A percentile compares a stretch with the other conserved stretches of the same genome.
Conservation (phyloP, 2,329 filamentous ascomycete species). For the Tolypocladium inflatum region DNA sequence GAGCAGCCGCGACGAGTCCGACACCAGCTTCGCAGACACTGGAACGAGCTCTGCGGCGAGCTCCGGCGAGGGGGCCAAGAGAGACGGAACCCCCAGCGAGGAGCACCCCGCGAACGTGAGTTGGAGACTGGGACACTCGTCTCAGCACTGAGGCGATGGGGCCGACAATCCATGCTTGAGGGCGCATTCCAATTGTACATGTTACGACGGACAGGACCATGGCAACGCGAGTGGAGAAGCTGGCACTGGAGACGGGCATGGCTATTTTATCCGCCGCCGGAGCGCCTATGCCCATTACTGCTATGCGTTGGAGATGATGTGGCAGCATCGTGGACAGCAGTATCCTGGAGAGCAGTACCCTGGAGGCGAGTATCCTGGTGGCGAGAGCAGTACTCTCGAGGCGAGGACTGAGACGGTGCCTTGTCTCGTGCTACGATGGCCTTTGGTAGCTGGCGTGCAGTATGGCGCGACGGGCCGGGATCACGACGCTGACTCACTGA, state of each 20-base stretch:
- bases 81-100: not conserved
- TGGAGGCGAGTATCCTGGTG: not conserved
- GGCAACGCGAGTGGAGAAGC: not conserved
- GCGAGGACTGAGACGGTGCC: not conserved
- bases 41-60: not conserved
- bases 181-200: not conserved
- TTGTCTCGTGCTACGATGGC: not conserved
- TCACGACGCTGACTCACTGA: not conserved
- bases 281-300: not conserved
- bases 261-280: not conserved
- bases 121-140: not conserved
- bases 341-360: not conserved
- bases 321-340: not conserved
- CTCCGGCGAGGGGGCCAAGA: not conserved
- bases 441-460: not conserved
- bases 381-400: not conserved
- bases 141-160: not conserved
- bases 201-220: not conserved
- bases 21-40: not conserved
- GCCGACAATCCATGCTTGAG: not conserved
- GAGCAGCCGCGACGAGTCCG: slow-evolving; percentile 4
- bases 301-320: not conserved
- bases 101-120: not conserved
- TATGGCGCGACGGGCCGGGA: not conserved
- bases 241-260: not conserved